Evolutionary conservation across 129 eudicot genomes (phyloP), one percentile per base, ranked within the genome.

Genomic region (Ambrosia artemisiifolia): DNA sequence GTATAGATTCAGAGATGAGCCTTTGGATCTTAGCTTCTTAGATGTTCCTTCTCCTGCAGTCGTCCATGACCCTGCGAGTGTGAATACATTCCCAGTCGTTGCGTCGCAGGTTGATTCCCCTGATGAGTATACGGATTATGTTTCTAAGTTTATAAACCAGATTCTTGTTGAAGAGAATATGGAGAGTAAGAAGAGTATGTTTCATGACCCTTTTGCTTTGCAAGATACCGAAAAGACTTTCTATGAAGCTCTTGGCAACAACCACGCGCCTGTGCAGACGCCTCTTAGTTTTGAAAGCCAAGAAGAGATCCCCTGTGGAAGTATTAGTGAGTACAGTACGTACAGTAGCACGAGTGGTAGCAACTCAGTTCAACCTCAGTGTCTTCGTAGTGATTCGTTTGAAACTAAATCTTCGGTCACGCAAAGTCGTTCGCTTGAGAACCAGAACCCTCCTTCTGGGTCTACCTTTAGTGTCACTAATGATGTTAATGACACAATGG

Each of bases 111-210:
- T 65, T 10, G 78, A 81, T 24, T 89, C 94, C 17, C 88, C 83
- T 0, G 95, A 92, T 70, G 94, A 86, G 11, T 73, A 75, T 65
- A 65, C 86, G 14, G 97, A 88, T 65, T 79, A 78, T 4, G 87
- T 88, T 79, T 73, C 87, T 13, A 88, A 84, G 54, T 91, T 44
- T 57, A 82, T 91, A 13, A 80, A 77, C 51, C 90, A 88, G 78
- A 81, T 91, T 54, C 84, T 88, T 35, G 62, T 91, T 72, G 97
- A 86, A 79, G 97, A 91, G 81, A 72, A 86, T 55, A 76, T 86
- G 74, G 97, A 81, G 63, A 85, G 81, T 11, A 85, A 81, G 66
- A 90, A 93, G 53, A 80, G 87, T 46, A 80, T 82, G 88, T 84
- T 91, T 61, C 84, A 84, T 40, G 93, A 91, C 73, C 90, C 90